Conservation (phyloP, 2,329 filamentous ascomycete genomes). For the Fusarium denticulatum region DNA sequence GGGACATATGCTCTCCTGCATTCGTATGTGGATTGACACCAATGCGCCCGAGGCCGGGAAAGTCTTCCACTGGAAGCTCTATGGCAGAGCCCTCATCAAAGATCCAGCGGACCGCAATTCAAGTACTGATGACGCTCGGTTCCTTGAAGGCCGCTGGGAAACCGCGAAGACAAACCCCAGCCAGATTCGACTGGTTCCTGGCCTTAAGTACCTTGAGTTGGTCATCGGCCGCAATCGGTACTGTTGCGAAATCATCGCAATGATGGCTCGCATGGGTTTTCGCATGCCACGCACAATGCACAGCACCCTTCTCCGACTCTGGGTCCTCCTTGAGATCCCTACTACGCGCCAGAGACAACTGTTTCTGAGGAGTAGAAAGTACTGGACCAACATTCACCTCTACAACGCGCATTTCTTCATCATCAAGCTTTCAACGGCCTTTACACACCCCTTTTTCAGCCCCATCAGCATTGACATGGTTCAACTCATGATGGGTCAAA, state of each 20-base stretch:
- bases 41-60: constrained; percentile 64
- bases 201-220: constrained; percentile 75
- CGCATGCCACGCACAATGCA: constrained; percentile 61
- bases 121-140: constrained; percentile 15
- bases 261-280: constrained; percentile 67
- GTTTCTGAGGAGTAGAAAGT: constrained; percentile 60
- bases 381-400: constrained; percentile 70
- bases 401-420: constrained; percentile 72
- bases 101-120: constrained; percentile 66
- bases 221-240: constrained; percentile 66
- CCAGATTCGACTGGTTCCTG: constrained; percentile 64
- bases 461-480: constrained; percentile 61
- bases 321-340: constrained; percentile 76
- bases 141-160: constrained; percentile 11
- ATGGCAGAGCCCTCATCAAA: constrained; percentile 63
- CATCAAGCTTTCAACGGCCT: constrained; percentile 76
- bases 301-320: constrained; percentile 69
- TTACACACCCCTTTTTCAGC: constrained; percentile 70
- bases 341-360: constrained; percentile 64
- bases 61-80: constrained; percentile 71
- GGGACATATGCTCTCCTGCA: constrained; percentile 65
- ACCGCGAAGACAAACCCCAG: constrained; percentile 11
- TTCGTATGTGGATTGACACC: constrained; percentile 63
- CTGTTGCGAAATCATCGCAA: constrained; percentile 69
- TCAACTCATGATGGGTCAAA: constrained; percentile 69